These are phyloP conservation scores for Aegilops speltoides DNA, from an alignment of 176 grass and related monocot species.

Conservation along the genomic window DNA sequence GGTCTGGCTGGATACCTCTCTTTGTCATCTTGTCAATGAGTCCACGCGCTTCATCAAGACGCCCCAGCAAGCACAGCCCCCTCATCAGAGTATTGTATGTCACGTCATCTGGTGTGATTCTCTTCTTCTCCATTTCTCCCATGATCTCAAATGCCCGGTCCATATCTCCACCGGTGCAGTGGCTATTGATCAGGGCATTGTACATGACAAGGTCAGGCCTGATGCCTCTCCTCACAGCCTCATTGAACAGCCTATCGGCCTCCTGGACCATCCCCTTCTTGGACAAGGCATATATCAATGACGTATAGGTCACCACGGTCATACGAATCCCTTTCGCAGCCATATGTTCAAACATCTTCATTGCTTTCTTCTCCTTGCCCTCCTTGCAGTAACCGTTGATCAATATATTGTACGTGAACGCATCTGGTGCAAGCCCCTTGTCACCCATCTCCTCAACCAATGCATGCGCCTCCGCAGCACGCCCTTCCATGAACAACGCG, in stretches of 20 bases:
- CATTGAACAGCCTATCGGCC: constrained; percentile 46
- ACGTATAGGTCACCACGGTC: constrained; percentile 57
- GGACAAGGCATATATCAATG: constrained; percentile 63
- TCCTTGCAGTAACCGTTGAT: constrained; percentile 77
- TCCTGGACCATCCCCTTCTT: constrained; percentile 47
- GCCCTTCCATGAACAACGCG: constrained; percentile 48
- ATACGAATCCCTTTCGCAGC: constrained; percentile 38
- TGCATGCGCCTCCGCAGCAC: constrained; percentile 12
- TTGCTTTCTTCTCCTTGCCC: constrained; percentile 58
- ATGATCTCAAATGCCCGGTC: constrained; percentile 48
- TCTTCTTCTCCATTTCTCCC: constrained; percentile 58
- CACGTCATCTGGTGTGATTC: constrained; percentile 52
- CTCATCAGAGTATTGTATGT: constrained; percentile 70
- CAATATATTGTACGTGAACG: constrained; percentile 68
- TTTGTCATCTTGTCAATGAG: constrained; percentile 69
- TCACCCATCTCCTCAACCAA: constrained; percentile 52
- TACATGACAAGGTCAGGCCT: constrained; percentile 63
- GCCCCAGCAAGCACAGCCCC: constrained; percentile 59
- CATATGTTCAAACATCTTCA: constrained; percentile 57
- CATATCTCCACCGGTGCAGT: constrained; percentile 42
- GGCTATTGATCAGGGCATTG: constrained; percentile 67
- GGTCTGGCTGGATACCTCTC: constrained; percentile 67
- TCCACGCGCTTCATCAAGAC: constrained; percentile 41
- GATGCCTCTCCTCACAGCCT: constrained; percentile 53
- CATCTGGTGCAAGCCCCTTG: constrained; percentile 49